phyloP scores from a whole-genome alignment of 2,329 filamentous ascomycete genomes.

The Ophidiomyces ophidiicola region DNA sequence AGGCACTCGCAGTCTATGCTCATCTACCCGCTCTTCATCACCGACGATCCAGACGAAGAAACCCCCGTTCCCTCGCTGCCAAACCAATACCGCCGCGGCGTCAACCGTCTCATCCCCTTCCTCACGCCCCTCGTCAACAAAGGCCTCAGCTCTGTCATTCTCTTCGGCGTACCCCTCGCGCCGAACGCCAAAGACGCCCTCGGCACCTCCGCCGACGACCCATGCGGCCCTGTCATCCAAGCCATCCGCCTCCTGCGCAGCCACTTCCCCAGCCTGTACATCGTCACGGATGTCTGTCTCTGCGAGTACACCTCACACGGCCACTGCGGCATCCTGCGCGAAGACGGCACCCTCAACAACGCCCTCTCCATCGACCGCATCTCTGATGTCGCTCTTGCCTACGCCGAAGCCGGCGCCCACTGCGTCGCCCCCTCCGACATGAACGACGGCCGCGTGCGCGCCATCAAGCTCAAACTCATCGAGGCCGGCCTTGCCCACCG shows the following conservation, averaged over 20 bases:
- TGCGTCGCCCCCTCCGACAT: conserved; percentile 96
- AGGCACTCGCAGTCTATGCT: conserved; percentile 93
- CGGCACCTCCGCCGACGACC: conserved; percentile 85
- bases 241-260: conserved; percentile 72
- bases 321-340: conserved; percentile 88
- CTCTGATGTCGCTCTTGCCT: conserved; percentile 92
- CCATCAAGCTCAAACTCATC: conserved; percentile 95
- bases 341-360: conserved; percentile 90
- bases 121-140: conserved; percentile 78
- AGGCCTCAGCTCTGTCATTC: conserved; percentile 81
- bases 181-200: conserved; percentile 77
- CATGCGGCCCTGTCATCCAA: conserved; percentile 79
- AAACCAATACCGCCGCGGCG: conserved; percentile 73
- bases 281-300: conserved; percentile 85
- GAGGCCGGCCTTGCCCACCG: conserved; percentile 87
- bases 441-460: conserved; percentile 95
- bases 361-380: conserved; percentile 85
- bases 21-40: conserved; percentile 94
- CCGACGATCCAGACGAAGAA: conserved; percentile 87
- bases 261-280: conserved; percentile 80
- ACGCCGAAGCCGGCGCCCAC: conserved; percentile 89
- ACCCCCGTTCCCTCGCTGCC: conserved; percentile 80
- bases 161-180: conserved; percentile 84
- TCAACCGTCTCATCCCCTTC: conserved; percentile 76
- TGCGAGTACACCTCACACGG: conserved; percentile 98